A percentile compares a stretch with the other conserved stretches of the same genome.
These are phyloP conservation scores for Coemansia sp. DNA, from an alignment of 192 early-diverging fungal species.

Conservation along the genomic window DNA sequence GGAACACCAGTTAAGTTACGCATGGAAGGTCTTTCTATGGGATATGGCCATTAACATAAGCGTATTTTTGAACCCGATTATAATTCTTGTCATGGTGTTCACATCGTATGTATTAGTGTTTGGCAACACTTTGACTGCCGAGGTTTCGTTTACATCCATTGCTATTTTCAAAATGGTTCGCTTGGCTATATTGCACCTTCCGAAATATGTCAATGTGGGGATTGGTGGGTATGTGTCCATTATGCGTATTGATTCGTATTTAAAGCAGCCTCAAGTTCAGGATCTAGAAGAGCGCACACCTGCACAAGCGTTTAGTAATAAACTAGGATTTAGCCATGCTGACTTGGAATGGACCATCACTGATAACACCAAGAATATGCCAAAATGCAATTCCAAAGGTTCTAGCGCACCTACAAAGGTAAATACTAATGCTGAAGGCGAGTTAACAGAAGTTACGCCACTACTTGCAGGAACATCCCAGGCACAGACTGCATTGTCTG, in stretches of 20 bases:
- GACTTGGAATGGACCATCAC: slow-evolving; percentile 15
- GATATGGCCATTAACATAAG: slow-evolving; percentile 51
- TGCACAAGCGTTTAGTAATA: too few relatives aligned
- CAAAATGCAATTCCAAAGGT: neutral
- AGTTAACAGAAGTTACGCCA: neutral
- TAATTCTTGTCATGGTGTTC: slow-evolving; percentile 60
- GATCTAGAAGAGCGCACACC: slow-evolving; percentile 6
- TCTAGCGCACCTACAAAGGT: too few relatives aligned
- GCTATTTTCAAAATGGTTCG: slow-evolving; percentile 62
- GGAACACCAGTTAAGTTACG: slow-evolving; percentile 57
- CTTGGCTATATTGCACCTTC: slow-evolving; percentile 57
- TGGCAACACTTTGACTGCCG: slow-evolving; percentile 53
- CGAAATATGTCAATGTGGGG: slow-evolving; percentile 52
- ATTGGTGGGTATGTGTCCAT: slow-evolving; percentile 35
- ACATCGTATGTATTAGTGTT: slow-evolving; percentile 57
- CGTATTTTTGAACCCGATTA: neutral
- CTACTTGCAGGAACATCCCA: neutral
- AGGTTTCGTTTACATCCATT: slow-evolving; percentile 62
- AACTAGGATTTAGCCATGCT: slow-evolving; percentile 8
- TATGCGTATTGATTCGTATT: slow-evolving; percentile 10
- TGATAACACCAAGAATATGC: neutral
- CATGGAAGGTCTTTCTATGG: slow-evolving; percentile 44
- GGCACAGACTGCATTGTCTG: neutral
- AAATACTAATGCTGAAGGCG: neutral
- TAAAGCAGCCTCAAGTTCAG: slow-evolving; percentile 13